Conservation (phyloP, 1,284 basidiomycete species). For the Malassezia furfur region DNA sequence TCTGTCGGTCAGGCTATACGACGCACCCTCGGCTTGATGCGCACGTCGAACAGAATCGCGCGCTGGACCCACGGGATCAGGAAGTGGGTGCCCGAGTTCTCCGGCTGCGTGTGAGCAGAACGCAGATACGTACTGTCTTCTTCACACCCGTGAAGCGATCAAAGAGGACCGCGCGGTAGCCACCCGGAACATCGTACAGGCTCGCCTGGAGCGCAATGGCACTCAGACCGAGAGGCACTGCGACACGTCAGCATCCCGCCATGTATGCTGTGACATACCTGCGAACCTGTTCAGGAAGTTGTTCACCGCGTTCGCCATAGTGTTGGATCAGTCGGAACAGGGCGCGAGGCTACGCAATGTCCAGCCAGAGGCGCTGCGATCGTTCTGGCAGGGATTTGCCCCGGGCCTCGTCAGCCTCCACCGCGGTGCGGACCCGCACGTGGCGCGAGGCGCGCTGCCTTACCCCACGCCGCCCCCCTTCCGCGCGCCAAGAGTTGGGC, state of each 20-base stretch:
- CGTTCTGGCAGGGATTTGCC: neutral
- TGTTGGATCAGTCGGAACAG: neutral
- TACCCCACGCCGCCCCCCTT: too few relatives aligned
- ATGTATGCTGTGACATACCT: neutral
- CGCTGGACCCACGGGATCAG: constrained; percentile 79
- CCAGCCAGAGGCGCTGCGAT: neutral
- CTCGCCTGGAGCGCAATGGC: constrained; percentile 47
- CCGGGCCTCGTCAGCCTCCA: constrained; percentile 17
- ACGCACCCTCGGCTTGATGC: constrained; percentile 73
- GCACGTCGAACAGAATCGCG: constrained; percentile 92
- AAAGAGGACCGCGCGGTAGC: constrained; percentile 93
- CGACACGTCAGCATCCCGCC: neutral
- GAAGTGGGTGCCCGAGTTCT: constrained; percentile 73
- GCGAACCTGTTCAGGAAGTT: constrained; percentile 16
- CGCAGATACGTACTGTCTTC: constrained; percentile 13
- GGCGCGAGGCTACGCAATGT: neutral
- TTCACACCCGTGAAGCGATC: constrained; percentile 86
- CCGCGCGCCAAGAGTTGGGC: too few relatives aligned
- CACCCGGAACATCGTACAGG: constrained; percentile 51
- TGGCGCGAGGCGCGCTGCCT: neutral
- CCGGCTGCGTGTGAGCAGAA: constrained; percentile 50
- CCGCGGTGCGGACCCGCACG: neutral
- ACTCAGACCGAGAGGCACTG: constrained; percentile 46
- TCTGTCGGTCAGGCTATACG: constrained; percentile 44
- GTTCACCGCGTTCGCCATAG: constrained; percentile 7